These are phyloP conservation scores for Marasmius sp. DNA, from an alignment of 1,284 basidiomycete genomes.

Conservation along the genomic window DNA sequence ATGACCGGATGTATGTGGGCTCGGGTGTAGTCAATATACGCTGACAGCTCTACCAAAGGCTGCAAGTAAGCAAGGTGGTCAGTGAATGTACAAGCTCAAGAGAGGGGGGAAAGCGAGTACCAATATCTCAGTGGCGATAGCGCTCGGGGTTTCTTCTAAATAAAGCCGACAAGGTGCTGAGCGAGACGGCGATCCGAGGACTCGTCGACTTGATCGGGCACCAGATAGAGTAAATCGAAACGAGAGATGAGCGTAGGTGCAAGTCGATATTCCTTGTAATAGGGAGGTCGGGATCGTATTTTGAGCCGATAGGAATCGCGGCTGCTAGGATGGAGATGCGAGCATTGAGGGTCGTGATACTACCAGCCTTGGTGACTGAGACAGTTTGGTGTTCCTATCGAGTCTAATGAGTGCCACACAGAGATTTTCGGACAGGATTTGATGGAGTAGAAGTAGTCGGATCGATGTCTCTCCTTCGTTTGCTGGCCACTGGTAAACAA, in stretches of 20 bases:
- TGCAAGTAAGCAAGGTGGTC: constrained; percentile 28
- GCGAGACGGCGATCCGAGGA: constrained; percentile 86
- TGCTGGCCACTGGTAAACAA: constrained; percentile 47
- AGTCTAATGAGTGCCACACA: background rate
- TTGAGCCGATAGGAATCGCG: constrained; percentile 95
- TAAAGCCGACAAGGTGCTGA: constrained; percentile 94
- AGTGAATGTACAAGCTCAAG: background rate
- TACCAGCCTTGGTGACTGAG: constrained; percentile 99
- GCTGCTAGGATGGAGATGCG: constrained; percentile 96
- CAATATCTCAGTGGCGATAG: constrained; percentile 72
- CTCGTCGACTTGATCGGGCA: constrained; percentile 95
- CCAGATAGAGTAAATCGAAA: constrained; percentile 97
- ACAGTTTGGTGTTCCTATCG: constrained; percentile 98
- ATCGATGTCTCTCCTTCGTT: constrained; percentile 82
- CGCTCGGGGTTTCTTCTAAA: constrained; percentile 84
- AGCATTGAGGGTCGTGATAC: constrained; percentile 97
- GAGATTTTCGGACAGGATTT: background rate
- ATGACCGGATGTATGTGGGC: constrained; percentile 89
- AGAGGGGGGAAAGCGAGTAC: constrained; percentile 41
- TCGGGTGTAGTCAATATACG: constrained; percentile 94
- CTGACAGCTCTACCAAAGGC: constrained; percentile 88
- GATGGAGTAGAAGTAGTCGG: constrained; percentile 64
- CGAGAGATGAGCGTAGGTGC: constrained; percentile 95
- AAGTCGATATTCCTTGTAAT: constrained; percentile 90
- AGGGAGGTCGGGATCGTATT: constrained; percentile 89